These are phyloP conservation scores for Nannochloris sp. DNA, from an alignment of 139 green algal genomes.

Conservation along the genomic window DNA sequence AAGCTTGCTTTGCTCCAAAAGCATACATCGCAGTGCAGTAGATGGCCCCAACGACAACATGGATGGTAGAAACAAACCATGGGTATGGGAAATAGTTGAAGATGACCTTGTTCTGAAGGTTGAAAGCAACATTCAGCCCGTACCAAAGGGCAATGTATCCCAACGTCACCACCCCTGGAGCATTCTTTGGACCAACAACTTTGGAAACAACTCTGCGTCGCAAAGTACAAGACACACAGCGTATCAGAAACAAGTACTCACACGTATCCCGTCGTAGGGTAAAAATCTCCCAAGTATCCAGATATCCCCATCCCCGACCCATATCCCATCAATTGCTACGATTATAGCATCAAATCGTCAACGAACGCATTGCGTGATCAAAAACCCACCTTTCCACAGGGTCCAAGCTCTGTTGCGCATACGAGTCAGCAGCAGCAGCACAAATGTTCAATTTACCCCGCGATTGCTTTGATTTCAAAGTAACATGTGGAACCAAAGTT, in stretches of 20 bases:
- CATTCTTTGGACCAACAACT: constrained; percentile 54
- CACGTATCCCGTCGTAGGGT: neutral
- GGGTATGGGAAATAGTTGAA: constrained; percentile 99
- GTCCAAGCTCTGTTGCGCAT: constrained; percentile 1
- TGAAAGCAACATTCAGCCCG: constrained; percentile 95
- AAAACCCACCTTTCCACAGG: constrained; percentile 12
- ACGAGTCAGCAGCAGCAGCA: constrained; percentile 14
- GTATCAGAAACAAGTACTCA: neutral
- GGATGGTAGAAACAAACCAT: constrained; percentile 80
- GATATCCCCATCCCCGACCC: no score
- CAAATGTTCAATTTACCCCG: neutral
- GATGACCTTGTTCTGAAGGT: constrained; percentile 98
- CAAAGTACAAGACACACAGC: neutral
- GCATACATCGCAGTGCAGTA: constrained; percentile 79
- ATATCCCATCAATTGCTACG: no score
- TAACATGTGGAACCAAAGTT: no score
- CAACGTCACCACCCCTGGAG: constrained; percentile 58
- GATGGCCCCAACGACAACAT: constrained; percentile 77
- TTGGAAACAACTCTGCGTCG: constrained; percentile 42
- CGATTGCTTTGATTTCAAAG: no score
- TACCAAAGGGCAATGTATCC: constrained; percentile 83
- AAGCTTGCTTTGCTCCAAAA: constrained; percentile 77
- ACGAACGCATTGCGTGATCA: no score
- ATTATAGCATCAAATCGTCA: no score
- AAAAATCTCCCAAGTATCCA: no score